Conservation (phyloP, 306 rosid genomes). For the Fagus sylvatica region DNA sequence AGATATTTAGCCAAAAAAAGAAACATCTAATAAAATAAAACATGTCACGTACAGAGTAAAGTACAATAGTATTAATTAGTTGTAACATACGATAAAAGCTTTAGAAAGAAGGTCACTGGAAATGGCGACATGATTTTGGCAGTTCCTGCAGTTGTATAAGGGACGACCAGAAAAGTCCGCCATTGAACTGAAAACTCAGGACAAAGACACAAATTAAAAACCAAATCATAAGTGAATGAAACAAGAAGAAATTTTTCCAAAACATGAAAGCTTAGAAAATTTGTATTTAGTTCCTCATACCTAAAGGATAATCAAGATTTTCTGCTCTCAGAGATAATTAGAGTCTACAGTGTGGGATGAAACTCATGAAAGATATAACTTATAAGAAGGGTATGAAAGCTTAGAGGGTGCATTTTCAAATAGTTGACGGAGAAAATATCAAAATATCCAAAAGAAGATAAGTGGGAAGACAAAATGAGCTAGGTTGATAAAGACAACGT, state of each 20-base stretch:
- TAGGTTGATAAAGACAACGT: background rate
- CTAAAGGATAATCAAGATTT: background rate
- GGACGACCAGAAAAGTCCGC: background rate
- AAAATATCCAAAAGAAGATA: background rate
- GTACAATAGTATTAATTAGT: too few relatives aligned
- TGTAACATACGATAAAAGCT: background rate
- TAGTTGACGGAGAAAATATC: background rate
- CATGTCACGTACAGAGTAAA: background rate
- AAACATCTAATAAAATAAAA: background rate
- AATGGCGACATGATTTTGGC: background rate
- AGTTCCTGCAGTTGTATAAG: background rate
- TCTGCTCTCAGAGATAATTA: background rate
- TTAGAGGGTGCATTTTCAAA: background rate
- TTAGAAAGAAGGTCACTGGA: constrained; percentile 16
- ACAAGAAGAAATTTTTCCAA: background rate
- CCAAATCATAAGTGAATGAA: background rate
- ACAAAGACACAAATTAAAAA: background rate
- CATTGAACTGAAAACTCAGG: background rate
- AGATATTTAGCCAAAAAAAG: background rate
- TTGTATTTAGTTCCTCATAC: background rate
- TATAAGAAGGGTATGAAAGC: background rate
- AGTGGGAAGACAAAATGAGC: background rate
- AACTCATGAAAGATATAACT: background rate
- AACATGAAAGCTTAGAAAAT: background rate
- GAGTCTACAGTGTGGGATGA: background rate